Conservation (phyloP, 306 rosid species). For the Prunus campanulata region DNA sequence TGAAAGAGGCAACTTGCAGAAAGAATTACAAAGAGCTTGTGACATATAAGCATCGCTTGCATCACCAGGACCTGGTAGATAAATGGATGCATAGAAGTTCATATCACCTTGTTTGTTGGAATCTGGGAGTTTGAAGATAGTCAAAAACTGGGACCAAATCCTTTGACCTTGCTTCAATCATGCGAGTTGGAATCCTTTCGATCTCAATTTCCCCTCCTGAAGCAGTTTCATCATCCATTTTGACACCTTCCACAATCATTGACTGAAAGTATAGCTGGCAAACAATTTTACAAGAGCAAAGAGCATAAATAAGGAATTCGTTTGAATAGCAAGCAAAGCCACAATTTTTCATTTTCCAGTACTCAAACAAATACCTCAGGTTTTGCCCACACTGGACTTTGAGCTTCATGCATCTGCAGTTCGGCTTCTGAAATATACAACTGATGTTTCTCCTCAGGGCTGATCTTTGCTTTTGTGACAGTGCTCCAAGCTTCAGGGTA, state of each 20-base stretch:
- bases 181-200: constrained; percentile 67
- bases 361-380: constrained; percentile 59
- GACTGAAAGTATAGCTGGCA: constrained; percentile 77
- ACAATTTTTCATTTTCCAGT: constrained; percentile 1
- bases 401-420: constrained; percentile 75
- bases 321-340: constrained; percentile 4
- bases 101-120: constrained; percentile 58
- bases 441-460: constrained; percentile 60
- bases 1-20: neutral
- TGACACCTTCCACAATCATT: constrained; percentile 46
- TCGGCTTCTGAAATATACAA: constrained; percentile 96
- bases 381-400: constrained; percentile 68
- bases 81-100: constrained; percentile 5
- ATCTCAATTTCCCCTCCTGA: constrained; percentile 73
- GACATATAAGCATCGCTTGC: neutral
- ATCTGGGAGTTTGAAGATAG: constrained; percentile 49
- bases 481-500: constrained; percentile 44
- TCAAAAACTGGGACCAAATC: constrained; percentile 75
- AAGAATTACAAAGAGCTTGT: neutral
- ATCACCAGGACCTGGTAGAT: constrained; percentile 9
- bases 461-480: constrained; percentile 38
- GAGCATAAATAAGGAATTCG: constrained; percentile 1
- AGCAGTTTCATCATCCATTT: constrained; percentile 44
- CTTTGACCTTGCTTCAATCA: constrained; percentile 75
- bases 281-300: constrained; percentile 23